Conservation (phyloP, 2,329 filamentous ascomycete genomes). For the Cryphonectria nitschkei region DNA sequence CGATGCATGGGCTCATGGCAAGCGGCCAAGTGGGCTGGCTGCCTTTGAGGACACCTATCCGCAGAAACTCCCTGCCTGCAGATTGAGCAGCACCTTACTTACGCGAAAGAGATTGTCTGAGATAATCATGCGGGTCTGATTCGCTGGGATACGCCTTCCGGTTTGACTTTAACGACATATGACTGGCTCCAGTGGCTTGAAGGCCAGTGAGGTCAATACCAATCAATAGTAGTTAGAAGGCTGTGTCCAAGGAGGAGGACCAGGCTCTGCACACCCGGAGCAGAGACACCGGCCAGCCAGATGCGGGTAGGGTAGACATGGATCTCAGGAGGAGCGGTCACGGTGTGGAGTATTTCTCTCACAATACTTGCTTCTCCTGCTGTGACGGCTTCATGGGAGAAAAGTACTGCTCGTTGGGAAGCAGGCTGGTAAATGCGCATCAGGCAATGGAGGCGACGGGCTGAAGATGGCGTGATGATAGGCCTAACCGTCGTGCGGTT, state of each 20-base stretch:
- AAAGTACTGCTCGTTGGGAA: not conserved
- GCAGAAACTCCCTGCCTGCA: not conserved
- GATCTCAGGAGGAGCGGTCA: not conserved
- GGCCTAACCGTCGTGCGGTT: not conserved
- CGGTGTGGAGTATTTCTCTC: not conserved
- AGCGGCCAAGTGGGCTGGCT: not conserved
- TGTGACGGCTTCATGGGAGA: not conserved
- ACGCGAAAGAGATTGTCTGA: not conserved
- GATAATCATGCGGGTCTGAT: not conserved
- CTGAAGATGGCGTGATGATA: not conserved
- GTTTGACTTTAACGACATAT: not conserved
- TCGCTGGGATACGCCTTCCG: not conserved
- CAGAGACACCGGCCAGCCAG: not conserved
- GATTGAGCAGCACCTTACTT: conserved; percentile 1
- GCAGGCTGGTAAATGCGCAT: not conserved
- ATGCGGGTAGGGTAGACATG: not conserved
- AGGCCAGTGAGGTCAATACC: not conserved
- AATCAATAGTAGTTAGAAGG: not conserved
- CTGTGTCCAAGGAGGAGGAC: not conserved
- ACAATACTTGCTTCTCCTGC: not conserved
- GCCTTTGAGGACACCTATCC: not conserved
- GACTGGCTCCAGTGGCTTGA: not conserved
- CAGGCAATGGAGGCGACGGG: not conserved
- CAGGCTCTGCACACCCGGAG: not conserved
- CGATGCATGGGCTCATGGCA: not conserved